Percentiles rank a stretch among this genome's conserved stretches.
These are phyloP conservation scores for Clonostachys rhizophaga DNA, from an alignment of 2,329 filamentous ascomycete genomes.

Conservation along the genomic window DNA sequence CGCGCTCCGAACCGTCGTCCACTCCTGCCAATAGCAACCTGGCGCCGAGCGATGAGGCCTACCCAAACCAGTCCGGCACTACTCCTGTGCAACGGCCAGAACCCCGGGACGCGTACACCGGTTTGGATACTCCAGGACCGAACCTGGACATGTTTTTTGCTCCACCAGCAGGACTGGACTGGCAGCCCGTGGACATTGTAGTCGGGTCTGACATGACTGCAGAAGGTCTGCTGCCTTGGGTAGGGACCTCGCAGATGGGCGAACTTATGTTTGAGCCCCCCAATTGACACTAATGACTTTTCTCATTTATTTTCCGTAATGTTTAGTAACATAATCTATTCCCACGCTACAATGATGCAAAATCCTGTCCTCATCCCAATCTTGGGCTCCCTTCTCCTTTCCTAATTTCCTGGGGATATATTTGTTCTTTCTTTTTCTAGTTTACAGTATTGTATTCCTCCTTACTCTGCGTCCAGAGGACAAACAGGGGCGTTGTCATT, in stretches of 20 bases:
- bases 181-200: background rate
- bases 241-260: background rate
- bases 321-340: no score
- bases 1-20: background rate
- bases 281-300: no score
- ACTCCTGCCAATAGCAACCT: background rate
- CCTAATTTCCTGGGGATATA: background rate
- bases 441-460: background rate
- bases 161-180: background rate
- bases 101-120: background rate
- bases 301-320: no score
- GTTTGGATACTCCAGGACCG: background rate
- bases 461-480: constrained; percentile 71
- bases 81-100: no score
- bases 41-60: background rate
- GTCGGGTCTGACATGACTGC: background rate
- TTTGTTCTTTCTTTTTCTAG: background rate
- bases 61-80: no score
- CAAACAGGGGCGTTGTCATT: constrained; percentile 72
- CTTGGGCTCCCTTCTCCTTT: no score
- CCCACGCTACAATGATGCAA: no score
- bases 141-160: constrained; percentile 3
- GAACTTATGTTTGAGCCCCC: background rate
- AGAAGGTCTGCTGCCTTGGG: background rate
- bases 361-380: no score